phyloP scores from a whole-genome alignment of 768 basidiomycete species.

The Daedalea quercina region DNA sequence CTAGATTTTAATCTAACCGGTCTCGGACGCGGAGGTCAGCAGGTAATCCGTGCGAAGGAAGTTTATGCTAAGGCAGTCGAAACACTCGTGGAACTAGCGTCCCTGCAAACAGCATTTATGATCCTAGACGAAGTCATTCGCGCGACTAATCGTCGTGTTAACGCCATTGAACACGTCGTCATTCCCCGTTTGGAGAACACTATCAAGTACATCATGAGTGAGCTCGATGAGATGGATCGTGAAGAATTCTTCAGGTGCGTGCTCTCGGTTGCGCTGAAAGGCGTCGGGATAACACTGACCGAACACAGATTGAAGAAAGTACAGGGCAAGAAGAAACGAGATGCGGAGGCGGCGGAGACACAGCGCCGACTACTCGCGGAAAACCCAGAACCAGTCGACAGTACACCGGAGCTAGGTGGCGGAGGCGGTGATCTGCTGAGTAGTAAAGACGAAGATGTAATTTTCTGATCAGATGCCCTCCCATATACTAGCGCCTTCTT shows the following conservation, averaged over 20 bases:
- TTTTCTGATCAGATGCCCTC: slow-evolving; percentile 44
- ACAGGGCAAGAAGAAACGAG: slow-evolving; percentile 93
- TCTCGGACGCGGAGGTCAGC: slow-evolving; percentile 93
- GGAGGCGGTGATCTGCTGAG: slow-evolving; percentile 61
- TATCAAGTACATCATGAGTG: slow-evolving; percentile 95
- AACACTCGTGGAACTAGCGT: slow-evolving; percentile 94
- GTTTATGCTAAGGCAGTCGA: slow-evolving; percentile 97
- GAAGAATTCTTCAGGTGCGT: slow-evolving; percentile 86
- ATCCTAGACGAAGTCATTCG: slow-evolving; percentile 99
- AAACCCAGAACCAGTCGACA: slow-evolving; percentile 13
- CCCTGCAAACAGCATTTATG: slow-evolving; percentile 94
- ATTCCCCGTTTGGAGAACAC: slow-evolving; percentile 96
- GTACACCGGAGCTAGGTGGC: slow-evolving; percentile 24
- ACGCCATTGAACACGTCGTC: slow-evolving; percentile 96
- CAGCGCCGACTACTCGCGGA: slow-evolving; percentile 10
- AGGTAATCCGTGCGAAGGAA: slow-evolving; percentile 90
- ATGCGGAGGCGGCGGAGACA: slow-evolving; percentile 35
- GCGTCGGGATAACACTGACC: not conserved
- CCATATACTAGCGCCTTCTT: slow-evolving; percentile 11
- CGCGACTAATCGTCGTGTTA: slow-evolving; percentile 97
- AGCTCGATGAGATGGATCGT: slow-evolving; percentile 98
- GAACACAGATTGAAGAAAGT: slow-evolving; percentile 82
- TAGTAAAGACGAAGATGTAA: slow-evolving; percentile 88
- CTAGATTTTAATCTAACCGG: slow-evolving; percentile 96
- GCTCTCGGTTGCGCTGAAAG: not conserved